phyloP scores from a whole-genome alignment of 768 basidiomycete species.

The Exidia glandulosa region DNA sequence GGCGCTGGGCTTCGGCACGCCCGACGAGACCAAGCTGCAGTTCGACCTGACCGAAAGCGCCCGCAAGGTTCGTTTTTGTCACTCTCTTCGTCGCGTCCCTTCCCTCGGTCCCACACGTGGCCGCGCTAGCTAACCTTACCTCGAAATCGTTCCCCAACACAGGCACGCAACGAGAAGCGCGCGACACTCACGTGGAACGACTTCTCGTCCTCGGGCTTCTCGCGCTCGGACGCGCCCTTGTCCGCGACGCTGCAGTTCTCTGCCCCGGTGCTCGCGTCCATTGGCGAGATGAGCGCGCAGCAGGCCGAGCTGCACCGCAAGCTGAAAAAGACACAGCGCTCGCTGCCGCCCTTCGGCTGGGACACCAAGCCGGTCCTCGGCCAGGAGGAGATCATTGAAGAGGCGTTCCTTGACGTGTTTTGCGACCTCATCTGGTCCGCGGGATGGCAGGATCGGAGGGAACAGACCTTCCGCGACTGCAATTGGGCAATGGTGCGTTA shows the following conservation, averaged over 20 bases:
- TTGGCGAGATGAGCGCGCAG: constrained; percentile 64
- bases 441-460: constrained; percentile 81
- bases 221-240: constrained; percentile 64
- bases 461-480: constrained; percentile 72
- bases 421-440: constrained; percentile 72
- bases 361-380: constrained; percentile 75
- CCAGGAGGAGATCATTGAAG: constrained; percentile 74
- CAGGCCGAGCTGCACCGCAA: constrained; percentile 64
- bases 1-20: constrained; percentile 60
- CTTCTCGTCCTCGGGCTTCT: constrained; percentile 76
- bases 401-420: constrained; percentile 80
- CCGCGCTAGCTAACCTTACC: not conserved
- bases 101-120: not conserved
- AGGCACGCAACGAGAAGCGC: constrained; percentile 65
- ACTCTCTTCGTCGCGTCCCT: constrained; percentile 1
- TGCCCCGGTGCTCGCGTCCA: constrained; percentile 40
- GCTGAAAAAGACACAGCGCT: constrained; percentile 64
- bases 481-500: constrained; percentile 80
- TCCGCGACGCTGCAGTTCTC: constrained; percentile 76
- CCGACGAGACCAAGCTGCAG: constrained; percentile 61
- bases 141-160: constrained; percentile 8
- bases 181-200: constrained; percentile 84
- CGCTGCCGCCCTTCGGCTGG: constrained; percentile 82
- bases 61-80: constrained; percentile 41
- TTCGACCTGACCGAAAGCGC: constrained; percentile 92